These are phyloP conservation scores for Sequoiadendron giganteum DNA, from an alignment of 75 land plant genomes.

Conservation along the genomic window DNA sequence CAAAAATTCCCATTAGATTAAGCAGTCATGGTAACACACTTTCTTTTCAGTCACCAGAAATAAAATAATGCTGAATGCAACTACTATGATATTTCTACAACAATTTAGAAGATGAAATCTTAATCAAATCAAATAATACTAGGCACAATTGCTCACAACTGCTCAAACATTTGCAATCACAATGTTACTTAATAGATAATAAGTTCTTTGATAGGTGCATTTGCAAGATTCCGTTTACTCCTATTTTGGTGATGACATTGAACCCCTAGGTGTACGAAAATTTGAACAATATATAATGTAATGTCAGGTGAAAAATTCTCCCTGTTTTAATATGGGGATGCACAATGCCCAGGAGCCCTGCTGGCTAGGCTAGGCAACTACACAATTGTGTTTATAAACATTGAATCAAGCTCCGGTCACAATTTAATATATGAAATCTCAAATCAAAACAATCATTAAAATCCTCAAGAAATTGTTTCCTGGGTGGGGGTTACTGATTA, in stretches of 20 bases:
- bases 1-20: neutral
- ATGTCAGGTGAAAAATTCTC: neutral
- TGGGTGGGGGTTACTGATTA: neutral
- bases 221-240: neutral
- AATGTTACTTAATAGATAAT: neutral
- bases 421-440: no score
- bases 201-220: neutral
- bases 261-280: neutral
- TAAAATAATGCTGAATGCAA: neutral
- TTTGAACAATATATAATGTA: neutral
- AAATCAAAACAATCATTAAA: no score
- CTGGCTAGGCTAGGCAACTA: no score
- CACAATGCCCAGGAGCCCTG: neutral
- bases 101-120: neutral
- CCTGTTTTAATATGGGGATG: neutral
- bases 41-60: neutral
- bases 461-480: neutral
- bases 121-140: no score
- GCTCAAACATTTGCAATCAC: neutral
- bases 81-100: neutral
- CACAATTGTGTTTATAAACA: no score
- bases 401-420: no score
- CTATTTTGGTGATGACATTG: neutral
- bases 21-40: neutral
- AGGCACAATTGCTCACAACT: no score